Base-by-base conservation (phyloP, 2,329 filamentous ascomycete species). In the Colletotrichum chlorophyti region DNA sequence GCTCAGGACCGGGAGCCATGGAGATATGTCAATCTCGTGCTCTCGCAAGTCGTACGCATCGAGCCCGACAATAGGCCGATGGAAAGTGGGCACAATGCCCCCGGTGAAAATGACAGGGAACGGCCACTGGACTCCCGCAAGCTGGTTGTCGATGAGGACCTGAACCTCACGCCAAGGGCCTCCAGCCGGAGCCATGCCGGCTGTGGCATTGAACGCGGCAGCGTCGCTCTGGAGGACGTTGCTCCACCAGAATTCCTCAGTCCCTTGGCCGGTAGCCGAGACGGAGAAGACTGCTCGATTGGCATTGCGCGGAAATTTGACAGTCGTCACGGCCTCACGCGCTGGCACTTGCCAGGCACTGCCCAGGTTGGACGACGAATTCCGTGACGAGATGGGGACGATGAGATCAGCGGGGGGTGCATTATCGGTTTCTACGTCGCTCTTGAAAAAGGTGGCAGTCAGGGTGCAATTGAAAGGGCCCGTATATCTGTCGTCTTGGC, bases 191-290 rank as follows among this genome's bases (percentile, higher is more conserved):
- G 92, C 77, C 2, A 74, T 73, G 11, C 84, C 85, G 4, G 81
- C 80, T 2, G 78, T 80, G 6, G 73, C 70, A 5, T 80, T 76
- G 68, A 93, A 94, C 4, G 82, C 80, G 31, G 80, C 63, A 4
- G 78, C 78, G 62, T 87, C 82, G 9, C 83, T 83, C 38, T 87
- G 81, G 2, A 89, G 82, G 1, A 92, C 86, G 67, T 94, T 94
- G 55, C 82, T 84, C 86, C 90, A 95, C 91, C 91, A 96, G 67
- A 94, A 94, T 70, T 96, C 91, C 74, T 95, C 91, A 14, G 80
- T 75, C 0, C 82, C 81, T 70, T 95, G 91, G 1, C 90, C 91
- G 64, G 87, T 91, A 14, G 91, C 90, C 8, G 89, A 86, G n/a
- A 95, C 80, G 0, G 89, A 86, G 53, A 94, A 84, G 8, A 93